Evolutionary conservation across 1,284 basidiomycete species (phyloP), one percentile per base, ranked within the genome.

Genomic region (Phaffia rhodozyma): DNA sequence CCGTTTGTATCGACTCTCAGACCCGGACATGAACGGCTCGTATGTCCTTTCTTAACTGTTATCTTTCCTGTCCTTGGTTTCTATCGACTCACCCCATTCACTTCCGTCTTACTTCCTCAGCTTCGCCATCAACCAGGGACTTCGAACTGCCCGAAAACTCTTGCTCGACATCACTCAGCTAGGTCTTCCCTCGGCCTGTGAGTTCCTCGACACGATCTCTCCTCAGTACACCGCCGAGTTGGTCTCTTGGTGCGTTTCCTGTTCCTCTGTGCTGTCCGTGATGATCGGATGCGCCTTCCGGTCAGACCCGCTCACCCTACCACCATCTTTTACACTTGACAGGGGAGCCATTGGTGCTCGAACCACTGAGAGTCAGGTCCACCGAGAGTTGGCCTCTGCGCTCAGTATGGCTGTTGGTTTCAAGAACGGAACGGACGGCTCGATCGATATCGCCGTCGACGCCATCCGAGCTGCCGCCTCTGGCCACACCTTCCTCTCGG

Each of bases 41-140:
- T 25, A 57, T 30, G 51, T 25, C 18, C 21, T 3, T 4, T 30
- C 9, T 21, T 23, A 30, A 53, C 27, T n/a, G 18, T 25, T 20
- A 20, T 20, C 21, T 32, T 16, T 43, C 29, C 32, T 27, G 3
- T n/a, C 38, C 25, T 38, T 20, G 51, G 23, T 13, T 52, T 9
- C 32, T 9, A 9, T 34, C 32, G 32, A 34, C 18, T 66, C 30
- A 49, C 55, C 47, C 23, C 62, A 50, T 63, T 50, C 65, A 89
- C 94, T 77, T 92, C 91, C 2, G 86, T 91, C 73, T 87, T 97
- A 74, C 87, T 96, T 74, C 90, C 89, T 64, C 84, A 73, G 88
- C 61, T 98, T 88, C 86, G 84, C 92, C 73, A 98, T 98, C 77
- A 98, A 98, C 84, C 90, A 91, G 73, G 94, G 94, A 51, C 83